A percentile compares a stretch with the other conserved stretches of the same genome.
Conservation (phyloP, 2,329 filamentous ascomycete genomes). For the Fusarium drepaniforme region DNA sequence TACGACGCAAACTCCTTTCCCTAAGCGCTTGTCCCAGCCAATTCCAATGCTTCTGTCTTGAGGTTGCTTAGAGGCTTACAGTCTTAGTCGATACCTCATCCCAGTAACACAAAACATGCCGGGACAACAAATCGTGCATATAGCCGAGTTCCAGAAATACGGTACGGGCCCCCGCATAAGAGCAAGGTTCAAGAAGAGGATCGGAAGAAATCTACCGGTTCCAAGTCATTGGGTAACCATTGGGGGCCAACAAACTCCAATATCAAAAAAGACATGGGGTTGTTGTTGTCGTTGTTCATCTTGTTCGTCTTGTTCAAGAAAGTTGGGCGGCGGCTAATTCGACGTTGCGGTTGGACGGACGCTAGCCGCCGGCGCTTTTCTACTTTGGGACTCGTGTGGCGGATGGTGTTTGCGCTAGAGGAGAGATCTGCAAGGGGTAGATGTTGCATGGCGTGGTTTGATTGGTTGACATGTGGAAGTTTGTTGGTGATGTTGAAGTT, state of each 20-base stretch:
- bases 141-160: not conserved
- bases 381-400: conserved; percentile 6
- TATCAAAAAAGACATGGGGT: not conserved
- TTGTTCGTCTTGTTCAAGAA: not conserved
- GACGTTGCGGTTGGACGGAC: conserved; percentile 16
- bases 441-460: not conserved
- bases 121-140: conserved; percentile 16
- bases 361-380: conserved; percentile 19
- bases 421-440: conserved; percentile 24
- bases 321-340: conserved; percentile 21
- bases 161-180: not conserved
- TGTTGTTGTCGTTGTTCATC: not conserved
- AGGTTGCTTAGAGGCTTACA: not conserved
- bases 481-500: conserved; percentile 13
- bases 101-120: conserved; percentile 5
- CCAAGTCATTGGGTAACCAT: not conserved
- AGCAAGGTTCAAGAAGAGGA: not conserved
- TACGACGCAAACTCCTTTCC: conserved; percentile 13
- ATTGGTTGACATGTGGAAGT: conserved; percentile 14
- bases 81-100: conserved; percentile 9
- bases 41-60: not conserved
- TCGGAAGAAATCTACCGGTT: not conserved
- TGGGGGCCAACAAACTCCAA: not conserved
- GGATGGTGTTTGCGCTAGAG: conserved; percentile 3
- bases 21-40: conserved; percentile 26